Conservation (phyloP, 2,329 filamentous ascomycete species). For the Penicillium sp. region DNA sequence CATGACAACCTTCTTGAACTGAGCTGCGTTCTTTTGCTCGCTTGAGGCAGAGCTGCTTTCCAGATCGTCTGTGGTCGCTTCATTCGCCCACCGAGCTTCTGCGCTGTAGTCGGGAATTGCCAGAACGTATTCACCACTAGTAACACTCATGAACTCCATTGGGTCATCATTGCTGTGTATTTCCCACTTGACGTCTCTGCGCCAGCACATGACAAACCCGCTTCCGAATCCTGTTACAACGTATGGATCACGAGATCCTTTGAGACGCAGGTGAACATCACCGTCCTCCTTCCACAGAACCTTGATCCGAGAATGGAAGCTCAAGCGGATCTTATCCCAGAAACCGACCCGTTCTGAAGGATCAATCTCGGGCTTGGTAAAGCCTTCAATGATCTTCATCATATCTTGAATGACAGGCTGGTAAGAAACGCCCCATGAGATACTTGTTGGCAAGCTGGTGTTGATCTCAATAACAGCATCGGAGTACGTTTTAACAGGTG, state of each 20-base stretch:
- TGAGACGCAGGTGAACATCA: slow-evolving; percentile 88
- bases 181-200: slow-evolving; percentile 84
- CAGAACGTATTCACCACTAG: slow-evolving; percentile 91
- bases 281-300: slow-evolving; percentile 94
- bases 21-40: slow-evolving; percentile 66
- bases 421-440: slow-evolving; percentile 97
- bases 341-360: slow-evolving; percentile 92
- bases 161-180: slow-evolving; percentile 83
- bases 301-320: slow-evolving; percentile 86
- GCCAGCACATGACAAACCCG: slow-evolving; percentile 98
- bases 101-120: slow-evolving; percentile 92
- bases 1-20: slow-evolving; percentile 98
- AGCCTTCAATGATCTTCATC: slow-evolving; percentile 99
- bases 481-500: slow-evolving; percentile 93
- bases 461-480: slow-evolving; percentile 91
- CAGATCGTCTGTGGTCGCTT: slow-evolving; percentile 48
- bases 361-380: slow-evolving; percentile 93
- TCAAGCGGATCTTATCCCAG: slow-evolving; percentile 96
- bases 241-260: slow-evolving; percentile 87
- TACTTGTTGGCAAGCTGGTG: slow-evolving; percentile 82
- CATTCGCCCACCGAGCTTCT: slow-evolving; percentile 67
- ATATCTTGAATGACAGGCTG: slow-evolving; percentile 98
- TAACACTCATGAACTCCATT: slow-evolving; percentile 89
- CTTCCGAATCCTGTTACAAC: slow-evolving; percentile 87
- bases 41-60: slow-evolving; percentile 62